A percentile compares a stretch with the other conserved stretches of the same genome.
phyloP scores from a whole-genome alignment of 805 yeast species.

The Ogataea trehaloabstinens region DNA sequence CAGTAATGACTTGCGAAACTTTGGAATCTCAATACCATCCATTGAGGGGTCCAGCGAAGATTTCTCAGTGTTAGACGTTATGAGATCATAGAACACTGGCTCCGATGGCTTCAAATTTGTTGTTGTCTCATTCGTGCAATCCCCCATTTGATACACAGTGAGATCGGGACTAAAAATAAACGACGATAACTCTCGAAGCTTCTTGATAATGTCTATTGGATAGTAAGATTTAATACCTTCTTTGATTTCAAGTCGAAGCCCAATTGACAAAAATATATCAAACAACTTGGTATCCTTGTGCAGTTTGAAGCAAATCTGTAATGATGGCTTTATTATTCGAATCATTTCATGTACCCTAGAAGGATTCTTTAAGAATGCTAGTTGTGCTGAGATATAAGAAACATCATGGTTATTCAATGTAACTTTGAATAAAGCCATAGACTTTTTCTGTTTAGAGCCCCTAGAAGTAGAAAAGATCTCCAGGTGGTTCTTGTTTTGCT shows the following conservation, averaged over 20 bases:
- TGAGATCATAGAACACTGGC: constrained; percentile 45
- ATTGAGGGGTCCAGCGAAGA: constrained; percentile 8
- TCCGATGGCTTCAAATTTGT: constrained; percentile 21
- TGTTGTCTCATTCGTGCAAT: constrained; percentile 2
- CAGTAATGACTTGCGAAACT: constrained; percentile 23
- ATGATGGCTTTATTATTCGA: constrained; percentile 1
- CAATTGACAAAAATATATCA: constrained; percentile 2
- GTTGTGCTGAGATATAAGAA: constrained; percentile 11
- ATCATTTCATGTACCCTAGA: constrained; percentile 4
- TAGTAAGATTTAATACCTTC: constrained; percentile 17
- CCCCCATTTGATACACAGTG: constrained; percentile 25
- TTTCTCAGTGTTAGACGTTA: constrained; percentile 43
- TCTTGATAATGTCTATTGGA: constrained; percentile 18
- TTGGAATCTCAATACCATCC: constrained; percentile 12
- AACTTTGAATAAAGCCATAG: constrained; percentile 7
- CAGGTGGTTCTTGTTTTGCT: constrained; percentile 3
- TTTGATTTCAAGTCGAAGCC: constrained; percentile 8
- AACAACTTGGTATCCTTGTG: constrained; percentile 2
- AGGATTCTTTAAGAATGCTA: constrained; percentile 9
- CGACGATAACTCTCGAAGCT: constrained; percentile 15
- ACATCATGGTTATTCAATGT: constrained; percentile 7
- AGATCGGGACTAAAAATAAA: constrained; percentile 15
- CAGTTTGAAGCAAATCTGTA: background rate
- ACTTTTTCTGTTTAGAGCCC: constrained; percentile 7
- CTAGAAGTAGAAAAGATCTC: constrained; percentile 6